Base-by-base conservation (phyloP, 352 stramenopile species). In the Pythium phragmitis region DNA sequence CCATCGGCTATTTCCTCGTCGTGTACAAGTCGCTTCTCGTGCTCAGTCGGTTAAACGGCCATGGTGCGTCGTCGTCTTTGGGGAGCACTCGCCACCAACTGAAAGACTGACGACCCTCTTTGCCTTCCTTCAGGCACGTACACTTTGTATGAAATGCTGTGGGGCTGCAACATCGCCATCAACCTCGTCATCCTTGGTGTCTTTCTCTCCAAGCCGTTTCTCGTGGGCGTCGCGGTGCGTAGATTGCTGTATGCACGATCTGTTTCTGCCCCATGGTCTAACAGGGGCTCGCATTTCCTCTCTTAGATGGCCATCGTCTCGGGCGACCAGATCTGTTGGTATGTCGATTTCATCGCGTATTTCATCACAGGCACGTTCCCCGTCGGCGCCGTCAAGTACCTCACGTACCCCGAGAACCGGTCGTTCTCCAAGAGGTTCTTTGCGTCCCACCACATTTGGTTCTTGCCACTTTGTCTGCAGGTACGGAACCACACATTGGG, bases 291-390 rank as follows among this genome's bases (percentile, higher is more conserved):
- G 14, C 14, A 42, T 16, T 42, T 42, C 1, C 37, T 51, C 23
- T 50, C 67, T 21, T 83, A 89, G 80, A 96, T 92, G 77, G 77
- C 96, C 17, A 93, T 90, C 19, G 92, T 98, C 6, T 95, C 89
- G 16, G 94, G 97, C 41, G 91, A 98, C 68, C 94, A 98, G 60
- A 47, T 98, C 28, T 68, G 96, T 16, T 98, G 92, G 92, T 98
- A 94, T 63, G 78, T 97, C 13, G 92, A 97, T 74, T 73, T 85
- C 34, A 41, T 82, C 12, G 89, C 63, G 43, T 96, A 86, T 55
- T 36, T 89, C 4, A 49, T 96, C 52, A 88, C 72, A 23, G 73
- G 83, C 59, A 96, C 89, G 54, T 98, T 98, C 66, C 69, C 86
- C 19, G 80, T 96, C 23, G 94, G 94, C 14, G 92, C 91, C 4